Conservation (phyloP, 306 rosid genomes). For the Rosa lucieae region DNA sequence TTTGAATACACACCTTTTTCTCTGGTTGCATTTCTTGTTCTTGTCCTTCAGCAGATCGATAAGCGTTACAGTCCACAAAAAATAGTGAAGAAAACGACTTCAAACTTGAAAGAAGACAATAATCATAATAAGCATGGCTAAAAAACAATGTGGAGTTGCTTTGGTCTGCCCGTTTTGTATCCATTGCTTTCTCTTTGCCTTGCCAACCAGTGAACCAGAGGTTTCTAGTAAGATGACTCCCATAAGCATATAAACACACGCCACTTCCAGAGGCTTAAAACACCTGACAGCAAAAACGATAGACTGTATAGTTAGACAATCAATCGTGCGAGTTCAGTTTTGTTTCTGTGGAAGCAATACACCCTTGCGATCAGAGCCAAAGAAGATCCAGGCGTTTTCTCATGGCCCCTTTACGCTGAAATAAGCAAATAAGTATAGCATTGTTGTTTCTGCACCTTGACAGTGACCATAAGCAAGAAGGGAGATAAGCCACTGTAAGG, state of each 20-base stretch:
- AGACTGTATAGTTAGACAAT: neutral
- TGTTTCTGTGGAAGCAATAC: neutral
- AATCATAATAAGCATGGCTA: constrained; percentile 22
- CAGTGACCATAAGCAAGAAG: neutral
- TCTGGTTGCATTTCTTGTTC: neutral
- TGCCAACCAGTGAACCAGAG: constrained; percentile 8
- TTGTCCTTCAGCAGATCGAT: neutral
- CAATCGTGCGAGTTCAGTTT: neutral
- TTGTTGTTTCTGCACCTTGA: neutral
- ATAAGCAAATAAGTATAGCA: neutral
- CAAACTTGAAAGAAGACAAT: neutral
- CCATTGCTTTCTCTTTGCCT: neutral
- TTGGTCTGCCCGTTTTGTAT: constrained; percentile 12
- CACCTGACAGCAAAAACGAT: neutral
- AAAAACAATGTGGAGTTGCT: constrained; percentile 12
- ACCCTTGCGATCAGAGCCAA: neutral
- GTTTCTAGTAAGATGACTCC: neutral
- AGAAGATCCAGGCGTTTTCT: neutral
- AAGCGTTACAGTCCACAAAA: constrained; percentile 18
- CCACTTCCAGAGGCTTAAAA: neutral
- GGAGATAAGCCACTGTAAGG: neutral
- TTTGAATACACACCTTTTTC: neutral
- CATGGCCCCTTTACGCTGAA: neutral
- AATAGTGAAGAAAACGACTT: constrained; percentile 14
- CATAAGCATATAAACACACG: neutral